Evolutionary conservation across 2,329 filamentous ascomycete species (phyloP), one percentile per base, ranked within the genome.

Genomic region (Aspergillus viridinutans): DNA sequence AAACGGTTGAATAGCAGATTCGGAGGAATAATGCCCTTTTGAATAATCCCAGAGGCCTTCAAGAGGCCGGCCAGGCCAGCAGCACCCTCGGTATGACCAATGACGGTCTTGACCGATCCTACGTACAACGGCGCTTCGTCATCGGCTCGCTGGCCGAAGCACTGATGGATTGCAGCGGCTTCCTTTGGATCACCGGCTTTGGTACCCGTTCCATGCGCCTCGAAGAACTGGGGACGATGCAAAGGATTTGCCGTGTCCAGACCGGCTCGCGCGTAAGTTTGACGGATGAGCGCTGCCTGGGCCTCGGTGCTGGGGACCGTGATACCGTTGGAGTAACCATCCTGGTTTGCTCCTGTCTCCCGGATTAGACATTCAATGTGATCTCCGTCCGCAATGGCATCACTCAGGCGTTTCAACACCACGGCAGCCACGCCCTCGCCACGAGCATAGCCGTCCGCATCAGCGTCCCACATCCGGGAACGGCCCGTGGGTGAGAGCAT

Each of bases 391-490:
- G 58, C 50, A 4, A 72, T 40, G 0, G 72, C 71, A 49, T 65
- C 57, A 12, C 32, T 20, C 1, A 75, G 55, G 2, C 25, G 50
- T 55, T 73, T 74, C 23, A 73, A 43, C 26, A 58, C 64, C 1
- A 73, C 64, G 64, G 10, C 68, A 59, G 8, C 63, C 23, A 73
- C 63, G 1, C 66, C 64, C 50, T 75, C 69, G 1, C 67, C 74
- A 2, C 71, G 56, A 1, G 59, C 69, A 56, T 69, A 72, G 5
- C 73, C 69, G 47, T 72, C 59, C 1, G 69, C 68, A 0, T 53
- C 56, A n/a, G 59, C 64, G 59, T 62, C 62, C 50, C 71, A 71
- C 0, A 63, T 64, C 14, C 65, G 62, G 43, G 62, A 69, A 2
- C n/a, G 43, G 23, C 68, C 72, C 0, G 63, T 61, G 0, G 67